Base-by-base conservation (phyloP, 495 filamentous ascomycete genomes). In the Peziza echinospora region DNA sequence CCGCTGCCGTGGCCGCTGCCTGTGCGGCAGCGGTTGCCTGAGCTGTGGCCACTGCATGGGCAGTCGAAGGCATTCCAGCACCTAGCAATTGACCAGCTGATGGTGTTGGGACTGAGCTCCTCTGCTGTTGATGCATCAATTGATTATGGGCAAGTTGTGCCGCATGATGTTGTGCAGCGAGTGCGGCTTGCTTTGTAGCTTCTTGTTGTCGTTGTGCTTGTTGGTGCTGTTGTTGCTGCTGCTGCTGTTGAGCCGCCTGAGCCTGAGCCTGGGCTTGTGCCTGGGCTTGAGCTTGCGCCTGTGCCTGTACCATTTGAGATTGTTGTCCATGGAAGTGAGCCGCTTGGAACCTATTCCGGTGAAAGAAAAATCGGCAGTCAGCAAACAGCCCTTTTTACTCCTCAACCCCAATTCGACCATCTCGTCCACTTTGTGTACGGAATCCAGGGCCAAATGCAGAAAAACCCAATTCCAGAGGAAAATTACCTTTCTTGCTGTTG, bases 61-160 rank as follows among this genome's bases (percentile, higher is more conserved):
- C 13, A n/a, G n/a, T n/a, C n/a, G n/a, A n/a, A n/a, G n/a, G n/a
- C 30, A 37, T 37, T 17, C 30, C 30, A n/a, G n/a, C n/a, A 5
- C 30, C 30, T 17, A 37, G 13, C 30, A 37, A 13, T 56, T 62
- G 49, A 73, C 71, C 48, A 70, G 71, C 55, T 71, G 66, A 47
- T 71, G 63, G 52, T 71, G 70, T 46, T 55, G 61, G 21, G 45
- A 57, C 47, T 59, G 59, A 24, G 55, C 49, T 58, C 63, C 49
- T 55, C 19, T 37, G 30, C 30, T 37, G 68, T 54, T 57, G 59
- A 72, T 71, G 49, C 76, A 75, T 56, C 71, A 79, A 43, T 70
- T 71, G 54, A 74, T 78, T 28, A 5, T 46, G 47, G 41, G 16
- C 21, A 30, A 71, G 63, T 51, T 72, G 68, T 19, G 64, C 55